These are phyloP conservation scores for Aspergillus sp. DNA, from an alignment of 2,329 filamentous ascomycete genomes.

Conservation along the genomic window DNA sequence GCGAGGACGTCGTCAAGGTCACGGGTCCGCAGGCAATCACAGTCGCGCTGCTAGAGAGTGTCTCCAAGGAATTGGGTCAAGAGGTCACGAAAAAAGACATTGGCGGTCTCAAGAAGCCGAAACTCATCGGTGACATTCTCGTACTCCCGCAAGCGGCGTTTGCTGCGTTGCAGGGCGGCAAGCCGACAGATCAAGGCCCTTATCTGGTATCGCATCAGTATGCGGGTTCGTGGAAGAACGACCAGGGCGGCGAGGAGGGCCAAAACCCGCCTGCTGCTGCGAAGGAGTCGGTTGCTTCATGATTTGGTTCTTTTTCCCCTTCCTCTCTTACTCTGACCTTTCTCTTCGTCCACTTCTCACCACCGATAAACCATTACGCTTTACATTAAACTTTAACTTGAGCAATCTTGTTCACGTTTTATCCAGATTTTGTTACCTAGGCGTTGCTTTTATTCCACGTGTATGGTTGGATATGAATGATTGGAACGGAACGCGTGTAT, in stretches of 20 bases:
- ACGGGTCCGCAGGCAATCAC: constrained; percentile 23
- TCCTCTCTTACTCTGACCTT: background rate
- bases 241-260: constrained; percentile 15
- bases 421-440: background rate
- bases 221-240: constrained; percentile 23
- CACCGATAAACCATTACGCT: background rate
- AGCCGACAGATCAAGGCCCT: constrained; percentile 18
- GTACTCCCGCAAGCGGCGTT: constrained; percentile 22
- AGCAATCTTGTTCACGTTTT: background rate
- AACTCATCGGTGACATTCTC: constrained; percentile 18
- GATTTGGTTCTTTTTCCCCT: background rate
- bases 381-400: background rate
- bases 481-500: constrained; percentile 11
- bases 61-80: constrained; percentile 1
- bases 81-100: constrained; percentile 7
- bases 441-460: background rate
- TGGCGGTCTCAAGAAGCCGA: constrained; percentile 11
- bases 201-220: constrained; percentile 23
- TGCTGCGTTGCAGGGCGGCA: constrained; percentile 18
- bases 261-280: background rate
- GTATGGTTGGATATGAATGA: constrained; percentile 10
- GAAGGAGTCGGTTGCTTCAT: background rate
- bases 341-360: background rate
- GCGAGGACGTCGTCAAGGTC: constrained; percentile 18
- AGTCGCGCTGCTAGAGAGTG: constrained; percentile 16